Conservation (phyloP, 306 rosid genomes). For the Glycine soja region DNA sequence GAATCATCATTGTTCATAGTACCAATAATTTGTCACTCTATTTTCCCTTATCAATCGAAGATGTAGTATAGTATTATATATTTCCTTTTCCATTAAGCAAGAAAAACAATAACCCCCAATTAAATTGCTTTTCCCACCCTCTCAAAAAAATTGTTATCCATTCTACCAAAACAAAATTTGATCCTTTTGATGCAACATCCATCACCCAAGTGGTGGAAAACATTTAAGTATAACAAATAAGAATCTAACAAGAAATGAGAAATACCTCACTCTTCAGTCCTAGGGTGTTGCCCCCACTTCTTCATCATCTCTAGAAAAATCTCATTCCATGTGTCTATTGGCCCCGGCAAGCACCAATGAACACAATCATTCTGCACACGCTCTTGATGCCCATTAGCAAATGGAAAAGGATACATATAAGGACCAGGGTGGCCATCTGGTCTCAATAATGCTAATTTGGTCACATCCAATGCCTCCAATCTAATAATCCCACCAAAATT, state of each 20-base stretch:
- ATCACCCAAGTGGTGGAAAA: slow-evolving; percentile 23
- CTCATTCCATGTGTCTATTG: slow-evolving; percentile 94
- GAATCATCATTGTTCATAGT: slow-evolving; percentile 28
- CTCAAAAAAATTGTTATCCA: neutral
- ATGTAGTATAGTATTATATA: neutral
- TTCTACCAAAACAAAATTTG: slow-evolving; percentile 19
- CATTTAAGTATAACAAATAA: slow-evolving; percentile 5
- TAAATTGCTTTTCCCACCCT: slow-evolving; percentile 2
- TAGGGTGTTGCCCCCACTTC: slow-evolving; percentile 56
- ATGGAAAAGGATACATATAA: slow-evolving; percentile 85
- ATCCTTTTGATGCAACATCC: slow-evolving; percentile 33
- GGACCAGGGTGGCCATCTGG: slow-evolving; percentile 97
- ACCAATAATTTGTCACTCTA: slow-evolving; percentile 26
- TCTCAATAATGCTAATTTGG: slow-evolving; percentile 71
- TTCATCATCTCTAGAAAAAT: slow-evolving; percentile 65
- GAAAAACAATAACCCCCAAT: slow-evolving; percentile 28
- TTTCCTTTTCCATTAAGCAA: slow-evolving; percentile 32
- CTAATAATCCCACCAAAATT: slow-evolving; percentile 50
- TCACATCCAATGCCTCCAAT: slow-evolving; percentile 78
- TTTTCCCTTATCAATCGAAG: slow-evolving; percentile 22
- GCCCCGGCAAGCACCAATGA: slow-evolving; percentile 97
- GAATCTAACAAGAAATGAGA: slow-evolving; percentile 11
- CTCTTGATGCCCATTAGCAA: slow-evolving; percentile 66
- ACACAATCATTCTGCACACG: slow-evolving; percentile 88
- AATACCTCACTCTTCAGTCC: slow-evolving; percentile 46